Percentiles rank a stretch among this genome's conserved stretches.
phyloP scores from a whole-genome alignment of 257 asterid genomes.

The Echites panduratus region DNA sequence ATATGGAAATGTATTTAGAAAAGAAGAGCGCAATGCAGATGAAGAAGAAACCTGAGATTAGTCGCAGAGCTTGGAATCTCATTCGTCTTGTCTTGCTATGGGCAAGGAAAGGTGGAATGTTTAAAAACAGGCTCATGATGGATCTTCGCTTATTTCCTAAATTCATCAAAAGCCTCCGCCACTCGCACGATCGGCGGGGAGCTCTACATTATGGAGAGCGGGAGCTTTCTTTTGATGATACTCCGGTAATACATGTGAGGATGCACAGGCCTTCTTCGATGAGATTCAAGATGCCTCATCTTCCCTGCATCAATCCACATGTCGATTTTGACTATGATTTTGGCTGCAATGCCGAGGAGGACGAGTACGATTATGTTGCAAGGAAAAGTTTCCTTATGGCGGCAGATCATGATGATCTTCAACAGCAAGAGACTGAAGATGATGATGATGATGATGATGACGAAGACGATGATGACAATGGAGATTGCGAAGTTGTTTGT shows the following conservation, averaged over 20 bases:
- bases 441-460: background rate
- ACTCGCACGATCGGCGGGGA: slow-evolving; percentile 9
- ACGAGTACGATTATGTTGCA: background rate
- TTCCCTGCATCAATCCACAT: slow-evolving; percentile 71
- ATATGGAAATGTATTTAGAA: slow-evolving; percentile 5
- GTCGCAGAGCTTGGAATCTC: slow-evolving; percentile 49
- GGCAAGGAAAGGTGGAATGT: slow-evolving; percentile 52
- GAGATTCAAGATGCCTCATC: slow-evolving; percentile 57
- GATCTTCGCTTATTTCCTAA: slow-evolving; percentile 36
- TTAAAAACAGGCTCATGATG: slow-evolving; percentile 30
- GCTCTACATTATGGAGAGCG: slow-evolving; percentile 54
- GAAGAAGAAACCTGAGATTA: slow-evolving; percentile 21
- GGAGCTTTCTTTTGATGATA: slow-evolving; percentile 59
- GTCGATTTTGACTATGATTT: slow-evolving; percentile 66
- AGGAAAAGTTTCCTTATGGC: slow-evolving; percentile 18
- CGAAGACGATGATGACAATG: background rate
- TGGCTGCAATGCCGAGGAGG: slow-evolving; percentile 19
- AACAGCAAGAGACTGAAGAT: background rate
- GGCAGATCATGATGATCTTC: background rate
- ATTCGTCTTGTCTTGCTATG: slow-evolving; percentile 60
- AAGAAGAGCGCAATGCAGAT: slow-evolving; percentile 26
- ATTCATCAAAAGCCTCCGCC: slow-evolving; percentile 42
- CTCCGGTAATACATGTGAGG: slow-evolving; percentile 49
- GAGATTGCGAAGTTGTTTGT: background rate
- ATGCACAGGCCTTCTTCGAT: slow-evolving; percentile 78